Percentiles rank a stretch among this genome's conserved stretches.
These are phyloP conservation scores for Syncephalastrum racemosum DNA, from an alignment of 371 early-diverging fungal species.

Conservation along the genomic window DNA sequence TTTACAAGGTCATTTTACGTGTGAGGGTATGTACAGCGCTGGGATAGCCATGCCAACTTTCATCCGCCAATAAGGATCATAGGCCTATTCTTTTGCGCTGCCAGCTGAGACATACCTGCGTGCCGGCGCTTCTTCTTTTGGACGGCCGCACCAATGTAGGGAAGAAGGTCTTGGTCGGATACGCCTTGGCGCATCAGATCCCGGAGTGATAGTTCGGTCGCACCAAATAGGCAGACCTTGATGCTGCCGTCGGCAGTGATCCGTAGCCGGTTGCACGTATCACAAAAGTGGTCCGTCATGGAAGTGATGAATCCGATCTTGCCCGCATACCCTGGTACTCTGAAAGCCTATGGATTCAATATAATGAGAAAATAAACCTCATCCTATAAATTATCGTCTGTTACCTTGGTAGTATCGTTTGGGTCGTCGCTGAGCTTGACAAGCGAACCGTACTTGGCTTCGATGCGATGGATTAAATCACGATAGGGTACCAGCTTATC, in stretches of 20 bases:
- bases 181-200: conserved; percentile 73
- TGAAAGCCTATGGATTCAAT: conserved; percentile 34
- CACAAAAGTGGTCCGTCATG: conserved; percentile 95
- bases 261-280: conserved; percentile 89
- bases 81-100: conserved; percentile 83
- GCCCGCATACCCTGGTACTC: conserved; percentile 78
- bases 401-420: conserved; percentile 87
- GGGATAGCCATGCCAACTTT: neutral
- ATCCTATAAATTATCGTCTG: conserved; percentile 9
- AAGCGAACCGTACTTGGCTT: conserved; percentile 55
- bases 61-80: conserved; percentile 95
- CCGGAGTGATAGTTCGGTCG: conserved; percentile 82
- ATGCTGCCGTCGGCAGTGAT: conserved; percentile 94
- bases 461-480: conserved; percentile 67
- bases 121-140: conserved; percentile 88
- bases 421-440: conserved; percentile 66
- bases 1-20: neutral
- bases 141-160: conserved; percentile 75
- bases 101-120: conserved; percentile 86
- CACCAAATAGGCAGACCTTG: conserved; percentile 92
- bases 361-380: neutral
- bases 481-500: conserved; percentile 84
- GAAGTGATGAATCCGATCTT: conserved; percentile 94
- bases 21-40: conserved; percentile 1
- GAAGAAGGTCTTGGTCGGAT: conserved; percentile 65